phyloP scores from a whole-genome alignment of 495 filamentous ascomycete genomes.

The Podospora pseudoanserina region DNA sequence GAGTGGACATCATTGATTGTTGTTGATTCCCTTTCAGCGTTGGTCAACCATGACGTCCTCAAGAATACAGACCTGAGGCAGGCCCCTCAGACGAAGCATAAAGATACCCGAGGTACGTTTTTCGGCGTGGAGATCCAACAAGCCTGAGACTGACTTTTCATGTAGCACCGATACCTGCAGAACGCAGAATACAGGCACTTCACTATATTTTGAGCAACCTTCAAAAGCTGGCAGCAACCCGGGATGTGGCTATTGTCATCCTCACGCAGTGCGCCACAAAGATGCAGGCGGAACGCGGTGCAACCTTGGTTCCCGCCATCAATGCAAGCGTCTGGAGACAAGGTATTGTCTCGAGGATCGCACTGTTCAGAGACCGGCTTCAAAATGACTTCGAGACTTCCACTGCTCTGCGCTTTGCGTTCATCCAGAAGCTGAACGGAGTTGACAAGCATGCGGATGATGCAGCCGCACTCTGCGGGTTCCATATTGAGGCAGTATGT shows the following conservation, averaged over 20 bases:
- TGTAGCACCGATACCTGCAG: slow-evolving; percentile 34
- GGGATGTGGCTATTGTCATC: slow-evolving; percentile 63
- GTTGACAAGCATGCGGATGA: slow-evolving; percentile 23
- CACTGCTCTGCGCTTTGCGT: slow-evolving; percentile 37
- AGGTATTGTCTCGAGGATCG: slow-evolving; percentile 61
- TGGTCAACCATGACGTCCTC: slow-evolving; percentile 72
- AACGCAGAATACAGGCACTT: slow-evolving; percentile 42
- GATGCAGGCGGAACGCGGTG: slow-evolving; percentile 53
- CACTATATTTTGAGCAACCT: slow-evolving; percentile 50
- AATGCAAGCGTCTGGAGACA: slow-evolving; percentile 67
- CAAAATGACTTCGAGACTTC: slow-evolving; percentile 26
- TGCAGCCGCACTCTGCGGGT: slow-evolving; percentile 37
- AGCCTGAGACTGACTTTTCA: slow-evolving; percentile 11
- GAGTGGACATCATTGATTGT: slow-evolving; percentile 61
- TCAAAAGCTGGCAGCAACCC: slow-evolving; percentile 63
- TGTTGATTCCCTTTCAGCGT: slow-evolving; percentile 69
- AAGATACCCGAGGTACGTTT: background rate
- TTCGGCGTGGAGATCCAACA: background rate
- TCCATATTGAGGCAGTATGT: slow-evolving; percentile 39
- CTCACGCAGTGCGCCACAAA: slow-evolving; percentile 70
- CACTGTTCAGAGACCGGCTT: slow-evolving; percentile 66
- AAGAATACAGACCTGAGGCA: slow-evolving; percentile 19
- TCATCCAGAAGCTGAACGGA: slow-evolving; percentile 45
- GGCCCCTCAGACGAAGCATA: background rate
- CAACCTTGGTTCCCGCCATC: slow-evolving; percentile 69